Conservation (phyloP, 306 rosid species). For the Echinosophora koreensis region DNA sequence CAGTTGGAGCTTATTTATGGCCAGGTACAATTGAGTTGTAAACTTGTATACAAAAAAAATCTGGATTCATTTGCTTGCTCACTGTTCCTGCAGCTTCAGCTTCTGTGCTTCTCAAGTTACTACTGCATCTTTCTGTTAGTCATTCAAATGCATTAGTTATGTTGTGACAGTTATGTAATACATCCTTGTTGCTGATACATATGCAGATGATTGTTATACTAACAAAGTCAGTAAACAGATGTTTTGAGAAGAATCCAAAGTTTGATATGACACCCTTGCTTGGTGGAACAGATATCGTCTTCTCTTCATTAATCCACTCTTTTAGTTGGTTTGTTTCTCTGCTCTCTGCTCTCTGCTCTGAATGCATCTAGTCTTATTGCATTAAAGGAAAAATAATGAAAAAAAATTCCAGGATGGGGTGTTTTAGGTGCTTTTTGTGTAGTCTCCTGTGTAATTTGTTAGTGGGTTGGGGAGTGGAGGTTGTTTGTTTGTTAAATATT, state of each 20-base stretch:
- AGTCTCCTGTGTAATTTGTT: slow-evolving; percentile 29
- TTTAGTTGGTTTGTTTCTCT: slow-evolving; percentile 88
- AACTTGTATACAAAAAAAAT: slow-evolving; percentile 24
- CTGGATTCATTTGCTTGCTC: slow-evolving; percentile 36
- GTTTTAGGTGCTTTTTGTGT: slow-evolving; percentile 23
- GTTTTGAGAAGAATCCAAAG: slow-evolving; percentile 98
- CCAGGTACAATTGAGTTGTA: slow-evolving; percentile 72
- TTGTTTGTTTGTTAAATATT: slow-evolving; percentile 17
- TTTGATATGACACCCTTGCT: slow-evolving; percentile 97
- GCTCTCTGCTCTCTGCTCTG: slow-evolving; percentile 61
- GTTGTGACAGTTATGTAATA: slow-evolving; percentile 41
- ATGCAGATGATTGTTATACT: slow-evolving; percentile 89
- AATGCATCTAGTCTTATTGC: background rate
- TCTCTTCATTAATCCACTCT: slow-evolving; percentile 95
- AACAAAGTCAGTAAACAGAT: slow-evolving; percentile 89
- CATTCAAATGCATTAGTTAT: slow-evolving; percentile 28
- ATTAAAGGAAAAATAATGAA: slow-evolving; percentile 16
- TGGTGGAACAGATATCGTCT: slow-evolving; percentile 96
- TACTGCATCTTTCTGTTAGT: background rate
- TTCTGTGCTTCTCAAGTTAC: slow-evolving; percentile 30
- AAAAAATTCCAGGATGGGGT: slow-evolving; percentile 24
- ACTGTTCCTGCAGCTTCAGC: slow-evolving; percentile 21
- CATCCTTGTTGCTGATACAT: slow-evolving; percentile 33
- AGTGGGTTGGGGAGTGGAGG: slow-evolving; percentile 6
- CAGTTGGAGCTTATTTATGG: slow-evolving; percentile 91